Base-by-base conservation (phyloP, 2,329 filamentous ascomycete species). In the Tolypocladium amazonense region DNA sequence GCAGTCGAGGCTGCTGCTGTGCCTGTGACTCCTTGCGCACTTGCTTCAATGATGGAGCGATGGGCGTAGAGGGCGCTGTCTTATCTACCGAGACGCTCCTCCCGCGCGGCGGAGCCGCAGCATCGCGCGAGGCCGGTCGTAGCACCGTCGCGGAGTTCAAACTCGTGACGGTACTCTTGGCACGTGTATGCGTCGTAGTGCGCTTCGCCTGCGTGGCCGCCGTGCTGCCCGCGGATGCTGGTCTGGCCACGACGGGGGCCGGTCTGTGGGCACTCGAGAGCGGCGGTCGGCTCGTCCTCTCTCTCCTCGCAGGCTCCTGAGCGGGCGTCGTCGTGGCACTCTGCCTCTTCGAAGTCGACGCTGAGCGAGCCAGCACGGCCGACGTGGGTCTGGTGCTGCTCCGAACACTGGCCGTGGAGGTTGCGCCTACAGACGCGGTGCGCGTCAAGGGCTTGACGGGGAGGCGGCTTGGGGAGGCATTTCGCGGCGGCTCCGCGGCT, bases 381-480 rank as follows among this genome's bases (percentile, higher is more conserved):
- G 65, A 54, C 3, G 60, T 35, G 35, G 56, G 62, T 60, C 57
- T 64, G 63, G 41, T 64, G 62, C 45, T 59, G 50, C 33, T 61
- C 50, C 60, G 58, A 2, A 33, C 47, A n/a, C 27, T 27, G 27
- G 18, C 1, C 30, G 50, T 56, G 14, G 45, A 35, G 52, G 50
- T 23, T 8, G 60, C 23, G 3, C 45, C 20, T 38, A 14, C 43
- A 30, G 73, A 72, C 45, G 70, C 65, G 25, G 70, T 70, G 47
- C 74, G 69, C 30, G 72, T 68, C 56, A 68, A 64, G 38, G 77
- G 78, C 66, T 79, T 81, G 64, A 78, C 68, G 45, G 80, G 80
- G 38, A 83, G 71, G 45, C 80, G 76, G 66, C 77, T 83, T 2
- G 81, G 79, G 12, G 80, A 82, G 23, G 64, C 67, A 64, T 69